phyloP scores from a whole-genome alignment of 306 rosid genomes.

The Prunus persica region Prunus_persica_NCBIv2 NC_034009.1:7369501-7370000 shows the following conservation, averaged over 20 bases:
- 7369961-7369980: slow-evolving; percentile 5
- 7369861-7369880: slow-evolving; percentile 26
- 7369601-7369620: not conserved
- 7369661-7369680: slow-evolving; percentile 21
- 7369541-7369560: not conserved
- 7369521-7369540: slow-evolving; percentile 18
- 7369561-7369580: slow-evolving; percentile 46
- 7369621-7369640: slow-evolving; percentile 5
- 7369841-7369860: slow-evolving; percentile 28
- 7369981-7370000: not conserved
- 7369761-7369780: not conserved
- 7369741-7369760: not conserved
- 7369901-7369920: slow-evolving; percentile 32
- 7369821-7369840: not conserved
- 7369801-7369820: slow-evolving; percentile 6
- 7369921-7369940: slow-evolving; percentile 25
- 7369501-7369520: slow-evolving; percentile 29
- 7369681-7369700: slow-evolving; percentile 46
- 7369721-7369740: not conserved
- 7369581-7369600: slow-evolving; percentile 25
- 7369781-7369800: slow-evolving; percentile 11
- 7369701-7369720: slow-evolving; percentile 24
- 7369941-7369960: slow-evolving; percentile 26
- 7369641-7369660: not conserved
- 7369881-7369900: slow-evolving; percentile 23